These are phyloP conservation scores for Linaria vulgaris DNA, from an alignment of 257 asterid genomes.

Conservation along the genomic window DNA sequence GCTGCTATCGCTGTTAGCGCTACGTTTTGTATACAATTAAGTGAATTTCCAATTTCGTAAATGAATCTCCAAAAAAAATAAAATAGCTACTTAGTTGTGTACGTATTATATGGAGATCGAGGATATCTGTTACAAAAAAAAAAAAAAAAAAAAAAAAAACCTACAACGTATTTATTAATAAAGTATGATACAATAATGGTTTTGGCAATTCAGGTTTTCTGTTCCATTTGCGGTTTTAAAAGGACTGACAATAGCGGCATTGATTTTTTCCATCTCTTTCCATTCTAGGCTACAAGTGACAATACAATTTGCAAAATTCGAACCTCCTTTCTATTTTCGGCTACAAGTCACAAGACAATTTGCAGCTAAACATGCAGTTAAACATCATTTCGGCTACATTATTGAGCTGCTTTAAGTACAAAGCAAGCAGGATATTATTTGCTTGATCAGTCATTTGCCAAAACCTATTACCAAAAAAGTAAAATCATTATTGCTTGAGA, in stretches of 20 bases:
- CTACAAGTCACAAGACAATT: slow-evolving; percentile 36
- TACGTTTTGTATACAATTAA: no score
- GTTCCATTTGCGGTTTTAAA: slow-evolving; percentile 19
- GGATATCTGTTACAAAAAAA: neutral
- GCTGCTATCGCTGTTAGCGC: no score
- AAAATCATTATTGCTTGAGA: slow-evolving; percentile 21
- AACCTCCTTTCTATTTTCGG: slow-evolving; percentile 32
- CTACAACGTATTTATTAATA: neutral
- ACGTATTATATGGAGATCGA: neutral
- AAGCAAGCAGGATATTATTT: slow-evolving; percentile 24
- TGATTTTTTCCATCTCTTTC: slow-evolving; percentile 13
- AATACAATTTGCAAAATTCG: slow-evolving; percentile 36
- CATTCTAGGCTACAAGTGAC: slow-evolving; percentile 35
- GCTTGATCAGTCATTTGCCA: slow-evolving; percentile 17
- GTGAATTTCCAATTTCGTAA: no score
- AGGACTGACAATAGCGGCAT: slow-evolving; percentile 10
- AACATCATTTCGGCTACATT: slow-evolving; percentile 24
- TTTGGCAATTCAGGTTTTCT: slow-evolving; percentile 19
- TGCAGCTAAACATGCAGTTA: slow-evolving; percentile 27
- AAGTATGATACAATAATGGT: neutral
- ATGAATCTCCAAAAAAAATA: no score
- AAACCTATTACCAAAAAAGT: slow-evolving; percentile 13
- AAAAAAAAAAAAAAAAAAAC: neutral
- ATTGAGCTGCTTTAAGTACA: slow-evolving; percentile 29
- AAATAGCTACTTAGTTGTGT: no score